phyloP scores from a whole-genome alignment of 2,329 filamentous ascomycete genomes.

The Fusarium anguioides region DNA sequence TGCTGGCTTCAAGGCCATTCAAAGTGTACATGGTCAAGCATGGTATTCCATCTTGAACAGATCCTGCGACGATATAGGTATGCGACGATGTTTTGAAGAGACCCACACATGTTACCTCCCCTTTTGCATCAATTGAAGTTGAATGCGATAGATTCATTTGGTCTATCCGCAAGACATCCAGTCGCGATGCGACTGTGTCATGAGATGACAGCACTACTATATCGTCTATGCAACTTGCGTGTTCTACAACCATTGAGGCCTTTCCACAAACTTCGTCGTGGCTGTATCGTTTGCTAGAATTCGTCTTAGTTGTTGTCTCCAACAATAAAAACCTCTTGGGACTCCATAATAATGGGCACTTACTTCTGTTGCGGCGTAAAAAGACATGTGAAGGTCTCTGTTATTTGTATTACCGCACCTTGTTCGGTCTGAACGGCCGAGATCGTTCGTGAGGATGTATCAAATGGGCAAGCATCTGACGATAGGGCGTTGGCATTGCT shows the following conservation, averaged over 20 bases:
- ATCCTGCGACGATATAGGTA: constrained; percentile 50
- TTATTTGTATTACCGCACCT: constrained; percentile 64
- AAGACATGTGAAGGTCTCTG: constrained; percentile 59
- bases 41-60: constrained; percentile 49
- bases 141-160: constrained; percentile 46
- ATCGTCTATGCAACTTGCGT: constrained; percentile 56
- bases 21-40: constrained; percentile 50
- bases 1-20: constrained; percentile 39
- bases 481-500: constrained; percentile 57
- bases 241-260: constrained; percentile 49
- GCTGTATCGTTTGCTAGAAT: constrained; percentile 45
- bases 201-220: constrained; percentile 58
- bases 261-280: constrained; percentile 50
- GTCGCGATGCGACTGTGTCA: constrained; percentile 49
- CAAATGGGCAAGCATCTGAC: constrained; percentile 58
- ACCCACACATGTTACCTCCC: constrained; percentile 63
- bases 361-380: constrained; percentile 50
- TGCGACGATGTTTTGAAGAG: constrained; percentile 46
- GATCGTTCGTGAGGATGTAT: constrained; percentile 65
- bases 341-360: background rate
- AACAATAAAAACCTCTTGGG: background rate
- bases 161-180: constrained; percentile 55
- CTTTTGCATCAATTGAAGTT: constrained; percentile 52
- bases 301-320: constrained; percentile 25
- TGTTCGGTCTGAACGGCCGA: constrained; percentile 53